Conservation (phyloP, 202 grass and related monocot genomes). For the Elaeis oleifera region DNA sequence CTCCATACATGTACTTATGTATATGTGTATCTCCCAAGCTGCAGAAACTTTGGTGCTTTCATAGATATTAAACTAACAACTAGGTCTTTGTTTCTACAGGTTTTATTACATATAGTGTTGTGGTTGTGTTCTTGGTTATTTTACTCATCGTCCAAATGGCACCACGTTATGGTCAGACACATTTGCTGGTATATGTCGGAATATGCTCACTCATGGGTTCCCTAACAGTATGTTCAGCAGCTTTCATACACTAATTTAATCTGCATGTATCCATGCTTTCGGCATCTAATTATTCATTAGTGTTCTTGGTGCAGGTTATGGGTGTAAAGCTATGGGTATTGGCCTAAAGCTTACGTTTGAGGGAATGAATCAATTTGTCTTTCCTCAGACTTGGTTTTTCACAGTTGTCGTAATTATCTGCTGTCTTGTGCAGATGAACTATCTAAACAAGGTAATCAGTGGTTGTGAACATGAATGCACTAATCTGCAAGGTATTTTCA, state of each 20-base stretch:
- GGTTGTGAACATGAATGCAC: neutral
- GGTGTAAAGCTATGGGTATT: slow-evolving; percentile 50
- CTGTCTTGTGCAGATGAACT: slow-evolving; percentile 33
- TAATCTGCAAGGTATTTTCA: too few relatives aligned
- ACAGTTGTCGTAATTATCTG: slow-evolving; percentile 25
- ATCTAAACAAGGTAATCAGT: slow-evolving; percentile 47
- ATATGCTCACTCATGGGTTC: slow-evolving; percentile 52
- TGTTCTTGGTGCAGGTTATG: slow-evolving; percentile 30
- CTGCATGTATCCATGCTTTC: too few relatives aligned
- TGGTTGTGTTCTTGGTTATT: slow-evolving; percentile 24
- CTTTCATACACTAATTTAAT: too few relatives aligned
- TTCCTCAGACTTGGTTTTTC: slow-evolving; percentile 51
- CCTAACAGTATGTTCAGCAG: slow-evolving; percentile 33
- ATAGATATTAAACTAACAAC: too few relatives aligned
- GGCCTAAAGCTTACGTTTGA: slow-evolving; percentile 34
- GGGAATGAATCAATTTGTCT: slow-evolving; percentile 42
- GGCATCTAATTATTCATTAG: too few relatives aligned
- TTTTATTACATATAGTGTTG: slow-evolving; percentile 32
- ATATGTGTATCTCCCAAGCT: too few relatives aligned
- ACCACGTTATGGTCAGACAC: slow-evolving; percentile 36
- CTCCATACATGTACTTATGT: too few relatives aligned
- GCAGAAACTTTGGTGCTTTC: too few relatives aligned
- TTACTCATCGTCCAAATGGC: slow-evolving; percentile 31
- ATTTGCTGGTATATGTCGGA: slow-evolving; percentile 43
- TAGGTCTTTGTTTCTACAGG: slow-evolving; percentile 16